A percentile compares a stretch with the other conserved stretches of the same genome.
phyloP scores from a whole-genome alignment of 495 filamentous ascomycete species.

The Xeromyces bisporus region DNA sequence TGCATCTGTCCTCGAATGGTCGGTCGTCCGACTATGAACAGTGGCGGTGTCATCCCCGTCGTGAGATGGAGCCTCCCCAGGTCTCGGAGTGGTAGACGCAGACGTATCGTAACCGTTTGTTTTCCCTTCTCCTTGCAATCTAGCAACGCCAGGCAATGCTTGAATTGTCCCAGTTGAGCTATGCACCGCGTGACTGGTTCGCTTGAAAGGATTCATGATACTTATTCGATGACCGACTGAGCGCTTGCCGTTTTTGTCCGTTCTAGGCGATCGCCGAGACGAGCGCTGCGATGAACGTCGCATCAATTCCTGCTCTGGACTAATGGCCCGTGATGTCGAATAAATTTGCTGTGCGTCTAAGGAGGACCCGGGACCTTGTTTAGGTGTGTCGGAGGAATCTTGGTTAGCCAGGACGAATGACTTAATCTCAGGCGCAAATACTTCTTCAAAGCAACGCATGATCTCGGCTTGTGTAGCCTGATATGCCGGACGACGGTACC shows the following conservation, averaged over 20 bases:
- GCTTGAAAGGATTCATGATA: constrained; percentile 33
- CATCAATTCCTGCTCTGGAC: constrained; percentile 24
- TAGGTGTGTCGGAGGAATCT: constrained; percentile 11
- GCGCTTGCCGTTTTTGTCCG: constrained; percentile 16
- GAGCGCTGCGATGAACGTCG: constrained; percentile 16
- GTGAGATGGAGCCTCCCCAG: constrained; percentile 3
- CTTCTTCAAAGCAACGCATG: constrained; percentile 28
- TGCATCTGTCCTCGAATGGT: constrained; percentile 19
- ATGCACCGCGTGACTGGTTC: constrained; percentile 19
- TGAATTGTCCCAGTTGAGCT: constrained; percentile 23
- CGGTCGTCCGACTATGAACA: constrained; percentile 27
- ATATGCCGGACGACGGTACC: constrained; percentile 42
- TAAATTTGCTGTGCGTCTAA: constrained; percentile 12
- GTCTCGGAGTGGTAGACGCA: neutral
- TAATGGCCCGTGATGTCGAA: constrained; percentile 15
- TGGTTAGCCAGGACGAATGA: constrained; percentile 14
- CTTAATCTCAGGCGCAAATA: constrained; percentile 32
- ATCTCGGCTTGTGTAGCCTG: constrained; percentile 41
- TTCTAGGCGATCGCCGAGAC: constrained; percentile 20
- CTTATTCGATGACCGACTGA: constrained; percentile 32
- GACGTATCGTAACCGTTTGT: constrained; percentile 9
- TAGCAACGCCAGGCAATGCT: constrained; percentile 4
- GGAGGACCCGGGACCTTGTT: constrained; percentile 12
- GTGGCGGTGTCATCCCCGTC: constrained; percentile 26
- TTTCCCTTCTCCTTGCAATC: constrained; percentile 11